phyloP scores from a whole-genome alignment of 495 filamentous ascomycete genomes.

The Aspergillus ellipticus region DNA sequence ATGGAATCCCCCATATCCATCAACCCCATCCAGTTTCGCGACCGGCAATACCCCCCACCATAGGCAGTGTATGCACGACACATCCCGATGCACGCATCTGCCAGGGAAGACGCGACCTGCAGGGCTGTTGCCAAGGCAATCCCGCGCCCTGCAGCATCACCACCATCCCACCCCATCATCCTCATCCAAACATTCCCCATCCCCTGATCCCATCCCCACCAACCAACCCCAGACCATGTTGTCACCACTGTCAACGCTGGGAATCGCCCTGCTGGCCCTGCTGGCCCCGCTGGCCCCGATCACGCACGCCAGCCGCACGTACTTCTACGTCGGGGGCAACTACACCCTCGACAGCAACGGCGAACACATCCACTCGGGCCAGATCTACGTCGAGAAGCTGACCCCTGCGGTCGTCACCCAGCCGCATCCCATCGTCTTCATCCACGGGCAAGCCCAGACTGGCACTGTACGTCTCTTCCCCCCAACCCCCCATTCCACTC shows the following conservation, averaged over 20 bases:
- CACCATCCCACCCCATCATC: neutral
- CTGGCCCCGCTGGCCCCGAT: neutral
- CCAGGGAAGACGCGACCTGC: neutral
- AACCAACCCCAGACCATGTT: too few relatives aligned
- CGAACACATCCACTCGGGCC: conserved; percentile 37
- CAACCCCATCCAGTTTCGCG: too few relatives aligned
- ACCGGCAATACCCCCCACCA: too few relatives aligned
- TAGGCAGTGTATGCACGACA: too few relatives aligned
- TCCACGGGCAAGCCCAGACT: conserved; percentile 51
- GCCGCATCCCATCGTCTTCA: conserved; percentile 47
- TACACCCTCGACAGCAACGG: conserved; percentile 33
- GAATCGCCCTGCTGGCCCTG: neutral
- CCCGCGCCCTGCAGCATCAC: neutral
- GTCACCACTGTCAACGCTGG: neutral
- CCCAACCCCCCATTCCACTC: too few relatives aligned
- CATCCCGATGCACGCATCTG: neutral
- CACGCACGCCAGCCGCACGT: conserved; percentile 18
- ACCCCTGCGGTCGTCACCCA: conserved; percentile 26
- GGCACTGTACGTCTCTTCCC: conserved; percentile 50
- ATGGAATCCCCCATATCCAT: too few relatives aligned
- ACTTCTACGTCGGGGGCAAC: conserved; percentile 50
- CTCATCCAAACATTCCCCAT: neutral
- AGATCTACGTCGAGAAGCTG: conserved; percentile 58
- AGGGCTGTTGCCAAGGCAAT: neutral
- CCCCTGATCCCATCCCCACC: too few relatives aligned